Evolutionary conservation across 2,329 filamentous ascomycete species (phyloP).

Genomic region (Fusarium zealandicum): DNA sequence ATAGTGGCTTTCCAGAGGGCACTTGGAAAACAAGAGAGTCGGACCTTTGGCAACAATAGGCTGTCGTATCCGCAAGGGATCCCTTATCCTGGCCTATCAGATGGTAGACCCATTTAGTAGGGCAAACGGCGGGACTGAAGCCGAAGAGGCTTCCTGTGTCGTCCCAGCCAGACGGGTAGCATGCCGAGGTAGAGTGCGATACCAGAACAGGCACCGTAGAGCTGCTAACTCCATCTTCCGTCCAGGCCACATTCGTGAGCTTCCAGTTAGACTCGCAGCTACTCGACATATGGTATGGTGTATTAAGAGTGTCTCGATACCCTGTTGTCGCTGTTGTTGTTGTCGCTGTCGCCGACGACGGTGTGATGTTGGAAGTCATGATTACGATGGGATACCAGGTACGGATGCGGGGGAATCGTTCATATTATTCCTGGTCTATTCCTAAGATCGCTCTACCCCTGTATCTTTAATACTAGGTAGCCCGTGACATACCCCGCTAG

Average conservation of each 20-base stretch:
- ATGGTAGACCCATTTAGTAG: neutral
- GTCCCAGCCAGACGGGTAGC: conserved; percentile 1
- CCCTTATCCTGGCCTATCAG: neutral
- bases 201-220: neutral
- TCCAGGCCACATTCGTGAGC: neutral
- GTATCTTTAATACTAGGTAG: too few relatives aligned
- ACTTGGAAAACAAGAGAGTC: neutral
- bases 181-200: neutral
- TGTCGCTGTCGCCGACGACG: neutral
- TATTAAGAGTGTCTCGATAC: neutral
- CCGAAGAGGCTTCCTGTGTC: neutral
- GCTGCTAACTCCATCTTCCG: neutral
- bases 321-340: neutral
- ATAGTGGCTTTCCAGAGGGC: neutral
- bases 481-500: too few relatives aligned
- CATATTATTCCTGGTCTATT: too few relatives aligned
- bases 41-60: neutral
- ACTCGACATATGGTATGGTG: neutral
- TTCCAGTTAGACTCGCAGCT: neutral
- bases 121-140: neutral
- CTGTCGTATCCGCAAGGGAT: neutral
- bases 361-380: neutral
- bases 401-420: too few relatives aligned
- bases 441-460: too few relatives aligned
- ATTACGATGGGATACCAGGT: too few relatives aligned